phyloP scores from a whole-genome alignment of 1,284 basidiomycete genomes.

The Malassezia brasiliensis region DNA sequence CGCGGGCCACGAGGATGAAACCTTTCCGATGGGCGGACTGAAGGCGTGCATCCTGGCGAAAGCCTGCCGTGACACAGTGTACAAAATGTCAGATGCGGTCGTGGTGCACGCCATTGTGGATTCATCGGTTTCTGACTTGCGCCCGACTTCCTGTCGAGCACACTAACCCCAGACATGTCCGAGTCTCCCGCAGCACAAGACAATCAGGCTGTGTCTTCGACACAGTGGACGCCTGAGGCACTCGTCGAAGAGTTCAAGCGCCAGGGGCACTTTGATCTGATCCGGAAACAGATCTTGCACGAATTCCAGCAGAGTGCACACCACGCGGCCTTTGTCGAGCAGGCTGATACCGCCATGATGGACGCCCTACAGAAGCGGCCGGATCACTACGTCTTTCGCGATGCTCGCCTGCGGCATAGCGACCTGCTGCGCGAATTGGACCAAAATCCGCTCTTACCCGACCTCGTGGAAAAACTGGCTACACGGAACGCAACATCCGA shows the following conservation, averaged over 20 bases:
- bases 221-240: neutral
- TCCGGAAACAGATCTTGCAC: constrained; percentile 9
- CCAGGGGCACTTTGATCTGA: constrained; percentile 17
- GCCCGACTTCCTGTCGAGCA: neutral
- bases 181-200: neutral
- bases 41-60: constrained; percentile 8
- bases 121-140: constrained; percentile 18
- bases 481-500: too few relatives aligned
- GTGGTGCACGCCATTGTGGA: constrained; percentile 14
- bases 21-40: constrained; percentile 20
- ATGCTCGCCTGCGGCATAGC: constrained; percentile 14
- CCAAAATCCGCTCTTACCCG: neutral
- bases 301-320: constrained; percentile 13
- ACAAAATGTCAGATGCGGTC: constrained; percentile 12
- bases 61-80: constrained; percentile 16
- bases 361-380: neutral
- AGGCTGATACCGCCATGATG: constrained; percentile 1
- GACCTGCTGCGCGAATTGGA: constrained; percentile 14
- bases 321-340: neutral
- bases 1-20: constrained; percentile 9
- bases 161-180: constrained; percentile 1
- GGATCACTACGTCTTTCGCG: constrained; percentile 12
- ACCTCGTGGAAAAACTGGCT: neutral
- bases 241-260: constrained; percentile 14
- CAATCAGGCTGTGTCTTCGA: neutral